Evolutionary conservation across 208 protist genomes (phyloP), one percentile per base, ranked within the genome.

Genomic region (Acanthamoeba healyi): DNA sequence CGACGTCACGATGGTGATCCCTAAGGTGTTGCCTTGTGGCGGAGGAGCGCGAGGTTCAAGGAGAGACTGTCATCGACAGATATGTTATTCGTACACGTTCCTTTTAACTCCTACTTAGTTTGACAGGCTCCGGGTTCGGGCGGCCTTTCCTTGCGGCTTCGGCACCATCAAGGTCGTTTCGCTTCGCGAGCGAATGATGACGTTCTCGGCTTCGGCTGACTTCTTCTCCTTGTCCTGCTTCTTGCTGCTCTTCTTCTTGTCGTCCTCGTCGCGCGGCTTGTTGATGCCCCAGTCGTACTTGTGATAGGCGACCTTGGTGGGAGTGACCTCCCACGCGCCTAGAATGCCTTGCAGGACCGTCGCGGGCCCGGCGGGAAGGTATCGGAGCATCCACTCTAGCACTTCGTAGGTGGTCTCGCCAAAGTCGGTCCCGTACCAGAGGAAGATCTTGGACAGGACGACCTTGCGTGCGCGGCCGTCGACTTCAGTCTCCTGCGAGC

Each of bases 331-430:
- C 61, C 61, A 70, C 61, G 61, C 61, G 61, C 61, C 61, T 10
- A 70, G 61, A 10, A 70, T 26, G 29, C 61, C 61, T 22, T 70
- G 61, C 12, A 70, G 61, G 29, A 70, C 6, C 7, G 61, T 70
- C 29, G 61, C 61, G 26, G 26, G 6, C 9, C 61, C 61, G 61
- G 61, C 29, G 29, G 61, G 58, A 7, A 81, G 70, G 14, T 81
- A 40, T 14, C 40, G 70, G 15, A 81, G 40, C 17, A 46, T 32
- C 70, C 70, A 81, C 40, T 81, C 22, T 26, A 81, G 34, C 17
- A 81, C 70, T 19, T 81, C 70, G 24, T 49, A 81, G 70, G 32
- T 79, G 17, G 70, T 79, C 14, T 79, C 70, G n/a, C 70, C 70
- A 44, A 79, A 79, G 70, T 79, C 70, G 29, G 5, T 79, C 40